Evolutionary conservation across 176 grass and related monocot species (phyloP), one percentile per base, ranked within the genome.

Genomic region (Juncus effusus): DNA sequence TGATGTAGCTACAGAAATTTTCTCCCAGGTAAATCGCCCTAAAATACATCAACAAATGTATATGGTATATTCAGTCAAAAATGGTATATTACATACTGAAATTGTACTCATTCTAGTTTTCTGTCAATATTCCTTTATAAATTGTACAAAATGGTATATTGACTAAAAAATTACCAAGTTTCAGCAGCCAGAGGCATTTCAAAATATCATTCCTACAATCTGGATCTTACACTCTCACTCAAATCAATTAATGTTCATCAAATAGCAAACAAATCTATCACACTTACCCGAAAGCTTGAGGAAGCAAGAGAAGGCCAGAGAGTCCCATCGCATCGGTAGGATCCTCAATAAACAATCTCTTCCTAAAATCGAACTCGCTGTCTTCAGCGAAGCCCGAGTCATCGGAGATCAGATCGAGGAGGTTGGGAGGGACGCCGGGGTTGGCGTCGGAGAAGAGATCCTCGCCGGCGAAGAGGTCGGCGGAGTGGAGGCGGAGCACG

Each of bases 1-100:
- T 99, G 62, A 99, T 93, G 81, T 99, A 99, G 78, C 95, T 99
- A 74, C 83, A 90, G 85, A 99, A 99, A 53, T 88, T 93, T 82
- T 99, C 95, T 59, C 95, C 95, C 83, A 99, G 65, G 71, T 93
- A 99, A 67, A 99, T 99, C 61, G 89, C 86, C 76, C 94, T 97
- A 66, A 28, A 14, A n/a, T 54, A 85, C 44, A 76, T n/a, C 74
- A 77, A 12, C 42, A 69, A 39, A 42, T 62, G 62, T 54, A 56
- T 28, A n/a, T n/a, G n/a, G n/a, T n/a, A n/a, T n/a, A n/a, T n/a
- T n/a, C n/a, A n/a, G n/a, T n/a, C n/a, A n/a, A n/a, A n/a, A n/a
- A n/a, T n/a, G 19, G 19, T 28, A 28, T 28, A 28, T 28, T 1
- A 28, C 19, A 28, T 28, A 28, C 19, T 28, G 19, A 28, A 28